Conservation (phyloP, 2,329 filamentous ascomycete genomes). For the Pseudogymnoascus sp. region DNA sequence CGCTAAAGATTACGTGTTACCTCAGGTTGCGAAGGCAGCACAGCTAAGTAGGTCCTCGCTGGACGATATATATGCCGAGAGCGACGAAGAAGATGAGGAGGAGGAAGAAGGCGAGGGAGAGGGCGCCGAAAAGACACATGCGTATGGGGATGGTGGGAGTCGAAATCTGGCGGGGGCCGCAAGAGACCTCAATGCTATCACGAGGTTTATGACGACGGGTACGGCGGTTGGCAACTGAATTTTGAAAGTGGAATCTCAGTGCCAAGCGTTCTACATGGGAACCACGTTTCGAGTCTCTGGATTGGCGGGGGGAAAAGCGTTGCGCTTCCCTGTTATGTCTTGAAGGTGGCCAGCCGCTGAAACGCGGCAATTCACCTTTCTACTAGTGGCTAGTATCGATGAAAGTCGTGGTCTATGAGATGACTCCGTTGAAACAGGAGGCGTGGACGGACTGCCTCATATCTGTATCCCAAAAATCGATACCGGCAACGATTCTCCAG, state of each 20-base stretch:
- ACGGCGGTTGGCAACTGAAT: neutral
- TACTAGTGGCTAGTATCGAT: neutral
- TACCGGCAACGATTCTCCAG: neutral
- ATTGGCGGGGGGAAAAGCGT: neutral
- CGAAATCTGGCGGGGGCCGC: neutral
- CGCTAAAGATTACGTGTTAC: conserved; percentile 32
- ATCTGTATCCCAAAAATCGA: neutral
- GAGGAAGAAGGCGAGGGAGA: conserved; percentile 22
- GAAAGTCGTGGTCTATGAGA: neutral
- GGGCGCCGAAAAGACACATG: conserved; percentile 33
- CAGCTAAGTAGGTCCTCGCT: conserved; percentile 32
- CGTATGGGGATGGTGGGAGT: conserved; percentile 24
- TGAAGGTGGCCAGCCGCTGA: neutral
- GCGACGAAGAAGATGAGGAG: conserved; percentile 16
- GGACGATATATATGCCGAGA: conserved; percentile 24
- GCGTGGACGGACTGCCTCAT: neutral
- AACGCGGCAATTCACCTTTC: neutral
- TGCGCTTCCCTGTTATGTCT: neutral
- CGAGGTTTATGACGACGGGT: conserved; percentile 4
- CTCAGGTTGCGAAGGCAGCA: conserved; percentile 30
- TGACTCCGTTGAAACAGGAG: neutral
- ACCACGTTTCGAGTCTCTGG: neutral
- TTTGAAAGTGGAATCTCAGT: neutral
- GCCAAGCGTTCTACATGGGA: neutral
- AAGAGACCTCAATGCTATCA: neutral